Base-by-base conservation (phyloP, 352 stramenopile species). In the Phytophthora cryptogea region DNA sequence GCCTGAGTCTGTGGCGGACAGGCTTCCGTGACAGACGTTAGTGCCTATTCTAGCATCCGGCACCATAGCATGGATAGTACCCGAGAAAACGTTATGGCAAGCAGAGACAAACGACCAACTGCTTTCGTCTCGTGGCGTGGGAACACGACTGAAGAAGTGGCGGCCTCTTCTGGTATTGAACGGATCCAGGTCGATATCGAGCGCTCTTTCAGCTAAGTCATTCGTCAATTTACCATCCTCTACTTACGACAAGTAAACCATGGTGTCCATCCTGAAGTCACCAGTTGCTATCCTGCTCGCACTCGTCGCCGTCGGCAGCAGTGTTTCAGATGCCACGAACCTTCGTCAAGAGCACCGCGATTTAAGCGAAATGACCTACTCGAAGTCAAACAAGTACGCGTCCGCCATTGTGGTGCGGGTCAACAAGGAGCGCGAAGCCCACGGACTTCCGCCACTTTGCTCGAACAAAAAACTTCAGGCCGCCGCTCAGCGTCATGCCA, bases 391-490 rank as follows among this genome's bases (percentile, higher is more conserved):
- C 27, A 46, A 66, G 10, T 48, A 52, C n/a, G 8, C 37, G 35
- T 41, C 11, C 13, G 35, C 35, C 35, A 41, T 86, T 49, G 47
- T 85, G 8, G 62, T 33, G 6, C 69, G 70, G 4, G 64, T 82
- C n/a, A 86, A 83, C 46, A 56, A 52, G 10, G 68, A 81, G 56
- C 75, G 75, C 9, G 51, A 57, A 26, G 66, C 72, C n/a, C 16
- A 66, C 7, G 67, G 65, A 10, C 48, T 80, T 4, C 11, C 41
- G 4, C 26, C 63, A 4, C 45, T 81, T 3, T 81, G 75, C 45
- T 51, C 42, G 13, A 85, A 75, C 54, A 57, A 50, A 26, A 79
- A 72, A 30, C 40, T 66, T 8, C 52, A 66, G 37, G 42, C 39
- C 9, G 42, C 67, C 5, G 63, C 67, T 0, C 36, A 65, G 40